phyloP scores from a whole-genome alignment of 2,329 filamentous ascomycete species.

The Ophiocordyceps unilateralis region DNA sequence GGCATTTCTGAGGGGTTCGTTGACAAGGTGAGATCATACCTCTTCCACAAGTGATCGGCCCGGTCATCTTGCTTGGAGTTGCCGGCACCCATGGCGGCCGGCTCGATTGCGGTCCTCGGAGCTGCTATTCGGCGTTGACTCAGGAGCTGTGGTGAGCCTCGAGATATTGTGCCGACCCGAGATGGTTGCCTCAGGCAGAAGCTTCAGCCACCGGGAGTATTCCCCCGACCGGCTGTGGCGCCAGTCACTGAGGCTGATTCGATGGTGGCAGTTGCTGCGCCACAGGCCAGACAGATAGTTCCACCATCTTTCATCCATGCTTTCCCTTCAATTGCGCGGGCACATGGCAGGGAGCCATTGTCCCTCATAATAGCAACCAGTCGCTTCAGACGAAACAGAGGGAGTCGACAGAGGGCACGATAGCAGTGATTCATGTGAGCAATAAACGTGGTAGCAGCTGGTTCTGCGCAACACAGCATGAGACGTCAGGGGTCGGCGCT shows the following conservation, averaged over 20 bases:
- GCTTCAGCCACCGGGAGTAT: too few species aligned
- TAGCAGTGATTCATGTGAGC: too few species aligned
- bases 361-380: neutral
- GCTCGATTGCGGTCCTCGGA: constrained; percentile 15
- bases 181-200: neutral
- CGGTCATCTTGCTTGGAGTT: constrained; percentile 30
- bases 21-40: too few species aligned
- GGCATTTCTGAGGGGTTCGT: too few species aligned
- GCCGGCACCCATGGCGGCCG: constrained; percentile 36
- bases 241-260: too few species aligned
- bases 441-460: neutral
- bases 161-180: constrained; percentile 1
- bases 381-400: neutral
- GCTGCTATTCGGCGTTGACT: constrained; percentile 7
- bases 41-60: constrained; percentile 31
- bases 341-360: neutral
- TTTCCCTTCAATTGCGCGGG: neutral
- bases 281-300: neutral
- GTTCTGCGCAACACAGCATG: neutral
- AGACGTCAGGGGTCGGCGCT: neutral
- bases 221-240: too few species aligned
- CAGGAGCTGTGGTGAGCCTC: constrained; percentile 9
- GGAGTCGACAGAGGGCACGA: neutral
- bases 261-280: neutral
- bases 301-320: neutral